phyloP scores from a whole-genome alignment of 495 filamentous ascomycete species.

The Penicillium mononematosum region DNA sequence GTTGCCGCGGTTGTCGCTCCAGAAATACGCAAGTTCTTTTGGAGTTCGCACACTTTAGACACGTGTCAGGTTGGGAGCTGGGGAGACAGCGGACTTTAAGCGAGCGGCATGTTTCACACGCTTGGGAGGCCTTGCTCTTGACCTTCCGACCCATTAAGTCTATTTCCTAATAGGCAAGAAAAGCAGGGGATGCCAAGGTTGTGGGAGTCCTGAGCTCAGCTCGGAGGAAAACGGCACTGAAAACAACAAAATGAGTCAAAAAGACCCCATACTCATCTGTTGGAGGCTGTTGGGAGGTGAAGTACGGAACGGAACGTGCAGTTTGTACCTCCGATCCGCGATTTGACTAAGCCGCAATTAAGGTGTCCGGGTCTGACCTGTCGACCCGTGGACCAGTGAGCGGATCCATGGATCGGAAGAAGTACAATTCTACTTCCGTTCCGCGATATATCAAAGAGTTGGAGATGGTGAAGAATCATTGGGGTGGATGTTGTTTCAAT shows the following conservation, averaged over 20 bases:
- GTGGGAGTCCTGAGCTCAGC: not conserved
- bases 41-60: not conserved
- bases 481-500: not conserved
- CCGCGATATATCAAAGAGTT: not conserved
- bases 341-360: not conserved
- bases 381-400: no score
- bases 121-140: not conserved
- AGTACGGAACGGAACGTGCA: not conserved
- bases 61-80: not conserved
- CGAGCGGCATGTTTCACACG: constrained; percentile 1
- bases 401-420: not conserved
- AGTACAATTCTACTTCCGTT: not conserved
- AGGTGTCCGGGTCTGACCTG: no score
- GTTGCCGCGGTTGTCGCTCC: not conserved
- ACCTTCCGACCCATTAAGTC: not conserved
- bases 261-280: no score
- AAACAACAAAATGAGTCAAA: not conserved
- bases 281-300: no score
- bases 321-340: not conserved
- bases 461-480: not conserved
- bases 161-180: not conserved
- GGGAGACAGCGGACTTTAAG: not conserved
- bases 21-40: not conserved
- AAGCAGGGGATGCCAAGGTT: not conserved
- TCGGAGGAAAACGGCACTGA: not conserved